Base-by-base conservation (phyloP, 352 stramenopile species). In the Globisporangium acanthophoron region DNA sequence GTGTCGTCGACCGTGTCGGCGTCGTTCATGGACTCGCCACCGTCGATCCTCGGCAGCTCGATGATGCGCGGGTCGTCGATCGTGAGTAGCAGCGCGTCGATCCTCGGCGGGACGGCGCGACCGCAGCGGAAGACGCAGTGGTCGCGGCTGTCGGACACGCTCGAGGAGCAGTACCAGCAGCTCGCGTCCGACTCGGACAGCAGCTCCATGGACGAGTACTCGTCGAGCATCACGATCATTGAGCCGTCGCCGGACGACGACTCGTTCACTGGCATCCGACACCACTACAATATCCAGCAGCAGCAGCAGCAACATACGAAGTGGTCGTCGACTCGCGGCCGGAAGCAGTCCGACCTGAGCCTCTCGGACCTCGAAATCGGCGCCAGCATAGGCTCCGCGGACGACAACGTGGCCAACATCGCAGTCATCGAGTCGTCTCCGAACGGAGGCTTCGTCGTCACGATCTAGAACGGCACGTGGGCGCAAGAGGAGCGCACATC, bases 391-490 rank as follows among this genome's bases (percentile, higher is more conserved):
- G 41, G 29, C 35, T 56, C 35, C 33, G 41, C n/a, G 3, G 50
- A 56, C 50, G 41, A 35, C 29, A 41, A 40, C 50, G 31, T 44
- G 47, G 43, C 53, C 0, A 58, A 58, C 39, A 48, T 55, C 44
- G 66, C 71, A 29, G 74, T 80, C 61, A 64, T 78, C 47, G 71
- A 71, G 67, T 70, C 74, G 20, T 83, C 74, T n/a, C 66, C 74
- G 18, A 78, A 76, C 63, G 74, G 74, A 31, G 80, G 67, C 55
- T 80, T 77, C 56, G 75, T 80, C 31, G 67, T 80, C 50, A 81
- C 79, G 78, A 81, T 85, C 78, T 85, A 80, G 37, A 43, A 40
- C 20, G 15, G 4, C n/a, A 52, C 20, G 46, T 52, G 7, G 13
- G 8, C 24, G 20, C 20, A 24, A 37, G 11, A 37, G 21, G 11